These are phyloP conservation scores for Pseudocercospora musae DNA, from an alignment of 2,329 filamentous ascomycete species.

Conservation along the genomic window DNA sequence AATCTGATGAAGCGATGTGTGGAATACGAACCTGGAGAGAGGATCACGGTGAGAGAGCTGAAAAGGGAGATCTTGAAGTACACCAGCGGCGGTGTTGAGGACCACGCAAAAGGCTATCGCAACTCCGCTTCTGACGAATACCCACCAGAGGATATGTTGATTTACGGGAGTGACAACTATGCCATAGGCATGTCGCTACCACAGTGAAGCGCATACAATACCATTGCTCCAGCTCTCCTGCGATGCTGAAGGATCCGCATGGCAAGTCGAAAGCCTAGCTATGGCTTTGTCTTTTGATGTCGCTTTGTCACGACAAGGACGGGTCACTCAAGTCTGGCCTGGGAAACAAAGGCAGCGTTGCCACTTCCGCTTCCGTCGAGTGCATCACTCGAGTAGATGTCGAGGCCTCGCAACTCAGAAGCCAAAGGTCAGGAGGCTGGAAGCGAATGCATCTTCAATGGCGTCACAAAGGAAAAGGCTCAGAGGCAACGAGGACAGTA, in stretches of 20 bases:
- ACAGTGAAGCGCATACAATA: not conserved
- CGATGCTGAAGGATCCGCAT: not conserved
- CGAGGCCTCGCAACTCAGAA: not conserved
- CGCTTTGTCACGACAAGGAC: not conserved
- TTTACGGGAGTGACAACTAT: not conserved
- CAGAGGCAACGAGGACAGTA: not conserved
- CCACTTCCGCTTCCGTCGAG: not conserved
- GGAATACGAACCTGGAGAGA: not conserved
- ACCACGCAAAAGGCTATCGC: not conserved
- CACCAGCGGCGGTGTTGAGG: not conserved
- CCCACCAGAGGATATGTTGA: not conserved
- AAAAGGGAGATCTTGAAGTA: not conserved
- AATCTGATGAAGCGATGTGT: not conserved
- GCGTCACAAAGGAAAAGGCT: not conserved
- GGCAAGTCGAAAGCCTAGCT: not conserved
- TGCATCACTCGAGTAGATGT: not conserved
- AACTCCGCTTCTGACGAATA: not conserved
- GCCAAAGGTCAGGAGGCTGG: not conserved
- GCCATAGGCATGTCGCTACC: not conserved
- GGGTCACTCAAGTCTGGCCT: not conserved
- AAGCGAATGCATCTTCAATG: not conserved
- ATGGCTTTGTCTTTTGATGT: not conserved
- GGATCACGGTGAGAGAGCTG: not conserved
- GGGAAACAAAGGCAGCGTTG: not conserved
- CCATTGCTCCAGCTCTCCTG: not conserved